phyloP scores from a whole-genome alignment of 495 filamentous ascomycete species.

The Penicillium dipodomyicola region DNA sequence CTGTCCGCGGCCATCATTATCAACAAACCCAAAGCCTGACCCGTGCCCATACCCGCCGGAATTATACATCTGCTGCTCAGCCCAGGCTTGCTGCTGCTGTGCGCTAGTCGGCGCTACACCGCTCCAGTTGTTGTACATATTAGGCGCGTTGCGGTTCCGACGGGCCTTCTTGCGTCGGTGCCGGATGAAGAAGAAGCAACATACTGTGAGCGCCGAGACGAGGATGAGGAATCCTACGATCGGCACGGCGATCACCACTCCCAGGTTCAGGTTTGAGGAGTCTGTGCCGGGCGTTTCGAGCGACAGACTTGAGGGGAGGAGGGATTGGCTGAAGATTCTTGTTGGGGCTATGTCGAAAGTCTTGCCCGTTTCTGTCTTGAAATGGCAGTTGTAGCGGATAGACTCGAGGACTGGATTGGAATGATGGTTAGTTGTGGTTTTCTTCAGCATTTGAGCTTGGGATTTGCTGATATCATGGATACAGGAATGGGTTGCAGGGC shows the following conservation, averaged over 20 bases:
- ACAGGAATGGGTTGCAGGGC: constrained; percentile 1
- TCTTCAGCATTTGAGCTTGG: background rate
- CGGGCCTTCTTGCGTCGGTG: constrained; percentile 34
- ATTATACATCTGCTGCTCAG: constrained; percentile 12
- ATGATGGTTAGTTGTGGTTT: background rate
- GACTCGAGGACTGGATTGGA: constrained; percentile 46
- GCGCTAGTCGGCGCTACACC: constrained; percentile 23
- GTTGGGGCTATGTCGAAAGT: constrained; percentile 44
- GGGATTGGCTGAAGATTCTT: constrained; percentile 42
- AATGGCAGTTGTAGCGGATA: constrained; percentile 51
- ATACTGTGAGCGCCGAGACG: constrained; percentile 19
- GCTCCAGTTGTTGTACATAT: constrained; percentile 33
- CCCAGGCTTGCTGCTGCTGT: constrained; percentile 24
- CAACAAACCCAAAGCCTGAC: constrained; percentile 28
- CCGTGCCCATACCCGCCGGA: constrained; percentile 14
- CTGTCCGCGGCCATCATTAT: constrained; percentile 26
- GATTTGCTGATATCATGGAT: constrained; percentile 2
- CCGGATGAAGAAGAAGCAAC: constrained; percentile 44
- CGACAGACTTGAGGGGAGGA: constrained; percentile 39
- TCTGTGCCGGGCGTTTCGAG: constrained; percentile 25
- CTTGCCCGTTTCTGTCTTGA: constrained; percentile 30
- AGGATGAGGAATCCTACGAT: constrained; percentile 44
- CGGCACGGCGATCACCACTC: constrained; percentile 48
- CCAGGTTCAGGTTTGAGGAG: constrained; percentile 32
- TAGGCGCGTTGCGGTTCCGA: constrained; percentile 18